A percentile compares a stretch with the other conserved stretches of the same genome.
These are phyloP conservation scores for Colletotrichum euphorbiae DNA, from an alignment of 2,329 filamentous ascomycete genomes.

Conservation along the genomic window DNA sequence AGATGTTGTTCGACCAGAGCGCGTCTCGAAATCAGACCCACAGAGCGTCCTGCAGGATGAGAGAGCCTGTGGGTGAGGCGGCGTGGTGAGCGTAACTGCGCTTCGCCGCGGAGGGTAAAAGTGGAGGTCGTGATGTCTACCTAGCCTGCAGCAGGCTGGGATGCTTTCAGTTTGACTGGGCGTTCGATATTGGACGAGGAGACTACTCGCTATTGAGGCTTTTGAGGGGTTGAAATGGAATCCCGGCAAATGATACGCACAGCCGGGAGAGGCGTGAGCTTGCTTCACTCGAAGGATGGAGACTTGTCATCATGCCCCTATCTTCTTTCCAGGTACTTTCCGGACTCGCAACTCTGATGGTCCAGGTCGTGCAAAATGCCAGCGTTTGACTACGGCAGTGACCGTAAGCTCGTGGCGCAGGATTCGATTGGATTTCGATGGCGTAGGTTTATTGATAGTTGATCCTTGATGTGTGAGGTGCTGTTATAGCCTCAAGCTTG, in stretches of 20 bases:
- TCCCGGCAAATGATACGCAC: neutral
- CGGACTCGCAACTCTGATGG: neutral
- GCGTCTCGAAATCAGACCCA: neutral
- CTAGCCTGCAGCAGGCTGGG: neutral
- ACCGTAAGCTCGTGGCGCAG: neutral
- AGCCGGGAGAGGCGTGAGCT: neutral
- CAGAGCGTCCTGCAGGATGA: neutral
- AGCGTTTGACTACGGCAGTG: neutral
- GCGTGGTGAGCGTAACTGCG: neutral
- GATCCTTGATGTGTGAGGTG: neutral
- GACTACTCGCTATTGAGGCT: neutral
- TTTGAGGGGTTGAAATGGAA: neutral
- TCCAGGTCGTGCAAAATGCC: neutral
- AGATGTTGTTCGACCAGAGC: neutral
- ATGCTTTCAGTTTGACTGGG: neutral
- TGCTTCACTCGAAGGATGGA: constrained; percentile 1
- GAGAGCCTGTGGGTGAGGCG: neutral
- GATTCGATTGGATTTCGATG: neutral
- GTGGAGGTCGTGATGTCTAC: neutral
- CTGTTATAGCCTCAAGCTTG: neutral
- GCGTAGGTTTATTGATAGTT: neutral
- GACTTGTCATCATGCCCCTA: neutral
- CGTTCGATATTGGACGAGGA: neutral
- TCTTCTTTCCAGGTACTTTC: neutral
- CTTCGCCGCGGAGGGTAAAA: neutral